Base-by-base conservation (phyloP, 345 rosid genomes). In the Corchorus olitorius region DNA sequence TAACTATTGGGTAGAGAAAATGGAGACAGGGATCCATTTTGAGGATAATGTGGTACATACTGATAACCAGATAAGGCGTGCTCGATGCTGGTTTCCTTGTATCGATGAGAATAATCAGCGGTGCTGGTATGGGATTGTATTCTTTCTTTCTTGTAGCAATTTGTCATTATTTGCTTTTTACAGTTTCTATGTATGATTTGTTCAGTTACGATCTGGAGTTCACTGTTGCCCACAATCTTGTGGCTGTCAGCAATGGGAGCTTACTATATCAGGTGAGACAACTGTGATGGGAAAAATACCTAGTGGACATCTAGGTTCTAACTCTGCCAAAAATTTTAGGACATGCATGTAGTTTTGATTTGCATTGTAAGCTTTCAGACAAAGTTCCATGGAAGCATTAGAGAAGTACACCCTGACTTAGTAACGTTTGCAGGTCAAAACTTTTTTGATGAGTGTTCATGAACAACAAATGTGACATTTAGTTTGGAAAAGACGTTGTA, bases 21-120 rank as follows among this genome's bases (percentile, higher is more conserved):
- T 81, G 52, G 98, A 90, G 85, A 80, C 93, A n/a, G 99, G 99
- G 61, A 88, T 96, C 83, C 97, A 96, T 77, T 91, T 93, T 81
- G 85, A 88, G 54, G 89, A 78, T 81, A 88, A 88, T 77, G 89
- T 92, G 76, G 78, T 96, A 11, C 97, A 92, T 75, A 93, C 97
- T 45, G 88, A 93, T 83, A 95, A 90, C 79, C 99, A 96, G 80
- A 83, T 96, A 75, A 83, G 97, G 84, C 97, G 98, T 77, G 97
- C 98, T 41, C 87, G 98, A 22, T 93, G 97, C 81, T 96, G 99
- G 99, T 93, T 96, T 80, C 99, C 98, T 68, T 96, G 97, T 78
- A 81, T 92, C 48, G 98, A 96, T 63, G 94, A 91, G 62, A 87
- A 83, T 74, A 87, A 84, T 70, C 98, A 96, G 86, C 87, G 91